phyloP scores from a whole-genome alignment of 2,329 filamentous ascomycete genomes.

The Claviceps sp. region DNA sequence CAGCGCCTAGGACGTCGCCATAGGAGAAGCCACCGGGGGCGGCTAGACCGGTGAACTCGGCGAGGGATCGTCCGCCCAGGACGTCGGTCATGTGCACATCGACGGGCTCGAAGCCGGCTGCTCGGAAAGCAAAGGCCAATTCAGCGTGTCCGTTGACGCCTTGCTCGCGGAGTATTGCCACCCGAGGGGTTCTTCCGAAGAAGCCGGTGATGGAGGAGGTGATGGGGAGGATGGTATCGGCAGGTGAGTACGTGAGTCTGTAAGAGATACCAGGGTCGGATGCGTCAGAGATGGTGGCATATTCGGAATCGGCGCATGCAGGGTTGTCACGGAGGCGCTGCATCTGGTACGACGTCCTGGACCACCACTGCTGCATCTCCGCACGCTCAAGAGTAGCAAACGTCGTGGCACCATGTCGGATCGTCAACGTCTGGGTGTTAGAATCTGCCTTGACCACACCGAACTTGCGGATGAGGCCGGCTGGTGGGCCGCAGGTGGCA shows the following conservation, averaged over 20 bases:
- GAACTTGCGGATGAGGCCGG: constrained; percentile 71
- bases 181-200: constrained; percentile 51
- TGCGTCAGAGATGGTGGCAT: constrained; percentile 58
- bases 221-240: constrained; percentile 58
- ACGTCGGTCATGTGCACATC: constrained; percentile 98
- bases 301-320: constrained; percentile 73
- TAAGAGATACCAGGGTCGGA: constrained; percentile 73
- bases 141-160: constrained; percentile 94
- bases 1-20: constrained; percentile 74
- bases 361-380: constrained; percentile 77
- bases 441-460: constrained; percentile 56
- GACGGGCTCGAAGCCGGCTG: constrained; percentile 79
- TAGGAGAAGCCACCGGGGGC: constrained; percentile 97
- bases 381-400: constrained; percentile 57
- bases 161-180: constrained; percentile 89
- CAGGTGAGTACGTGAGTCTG: constrained; percentile 66
- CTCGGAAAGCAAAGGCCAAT: constrained; percentile 92
- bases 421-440: constrained; percentile 66
- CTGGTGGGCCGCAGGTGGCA: constrained; percentile 73
- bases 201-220: constrained; percentile 32
- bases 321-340: constrained; percentile 85
- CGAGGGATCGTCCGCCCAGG: constrained; percentile 63
- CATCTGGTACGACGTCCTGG: constrained; percentile 78
- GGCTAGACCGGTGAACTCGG: constrained; percentile 74
- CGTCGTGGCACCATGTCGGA: constrained; percentile 56